phyloP scores from a whole-genome alignment of 179 eudicot genomes.

The Nepenthes alata region DNA sequence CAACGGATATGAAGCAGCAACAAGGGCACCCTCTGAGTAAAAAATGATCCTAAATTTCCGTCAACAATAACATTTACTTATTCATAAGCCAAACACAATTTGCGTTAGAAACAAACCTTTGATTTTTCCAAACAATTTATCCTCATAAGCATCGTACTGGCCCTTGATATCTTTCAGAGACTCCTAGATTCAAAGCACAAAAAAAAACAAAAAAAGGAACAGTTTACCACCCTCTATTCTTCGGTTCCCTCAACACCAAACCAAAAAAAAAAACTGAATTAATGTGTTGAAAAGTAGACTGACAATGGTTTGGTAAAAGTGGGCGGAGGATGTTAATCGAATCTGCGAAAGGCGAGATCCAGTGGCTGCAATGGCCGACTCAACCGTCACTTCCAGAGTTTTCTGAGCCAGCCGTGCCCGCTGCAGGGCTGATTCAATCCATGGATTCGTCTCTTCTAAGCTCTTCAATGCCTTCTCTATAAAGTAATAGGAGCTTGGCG shows the following conservation, averaged over 20 bases:
- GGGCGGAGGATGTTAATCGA: slow-evolving; percentile 58
- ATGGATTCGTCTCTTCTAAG: slow-evolving; percentile 28
- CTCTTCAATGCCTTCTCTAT: slow-evolving; percentile 15
- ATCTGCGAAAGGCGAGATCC: slow-evolving; percentile 54
- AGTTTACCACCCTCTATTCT: background rate
- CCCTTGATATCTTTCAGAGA: too few species aligned
- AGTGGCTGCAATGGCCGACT: slow-evolving; percentile 33
- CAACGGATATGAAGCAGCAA: too few species aligned
- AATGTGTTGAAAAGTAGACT: background rate
- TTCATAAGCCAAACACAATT: too few species aligned
- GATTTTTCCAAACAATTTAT: too few species aligned
- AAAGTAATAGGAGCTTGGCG: slow-evolving; percentile 1
- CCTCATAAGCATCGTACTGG: too few species aligned
- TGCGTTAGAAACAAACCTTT: too few species aligned
- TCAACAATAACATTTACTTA: too few species aligned
- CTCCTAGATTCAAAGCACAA: too few species aligned
- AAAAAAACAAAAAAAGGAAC: too few species aligned
- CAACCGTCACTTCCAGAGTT: slow-evolving; percentile 26
- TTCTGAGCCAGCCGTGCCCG: slow-evolving; percentile 28
- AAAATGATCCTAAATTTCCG: too few species aligned
- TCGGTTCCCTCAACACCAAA: background rate
- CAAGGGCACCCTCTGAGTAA: too few species aligned
- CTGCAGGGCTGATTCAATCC: slow-evolving; percentile 49
- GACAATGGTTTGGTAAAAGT: slow-evolving; percentile 52
- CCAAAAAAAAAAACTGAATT: background rate